These are phyloP conservation scores for Ramichloridium luteum DNA, from an alignment of 2,329 filamentous ascomycete genomes.

Conservation along the genomic window DNA sequence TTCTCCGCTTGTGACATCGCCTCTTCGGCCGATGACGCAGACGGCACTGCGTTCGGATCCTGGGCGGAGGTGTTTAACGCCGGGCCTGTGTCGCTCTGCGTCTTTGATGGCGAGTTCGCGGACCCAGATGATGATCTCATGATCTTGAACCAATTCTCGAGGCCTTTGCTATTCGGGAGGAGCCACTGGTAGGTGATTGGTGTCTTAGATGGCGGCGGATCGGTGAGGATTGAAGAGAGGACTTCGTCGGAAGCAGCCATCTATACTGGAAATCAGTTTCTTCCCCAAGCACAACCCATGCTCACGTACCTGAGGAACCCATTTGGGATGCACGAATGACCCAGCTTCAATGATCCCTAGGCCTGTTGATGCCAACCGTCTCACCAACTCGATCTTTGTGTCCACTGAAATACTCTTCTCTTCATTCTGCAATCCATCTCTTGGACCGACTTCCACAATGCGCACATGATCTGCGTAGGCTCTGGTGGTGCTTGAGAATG, in stretches of 20 bases:
- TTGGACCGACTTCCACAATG: conserved; percentile 68
- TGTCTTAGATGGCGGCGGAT: conserved; percentile 41
- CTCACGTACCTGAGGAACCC: conserved; percentile 58
- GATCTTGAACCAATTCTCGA: conserved; percentile 48
- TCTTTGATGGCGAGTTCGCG: conserved; percentile 27
- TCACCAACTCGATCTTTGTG: conserved; percentile 67
- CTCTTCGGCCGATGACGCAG: conserved; percentile 24
- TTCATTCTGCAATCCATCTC: conserved; percentile 82
- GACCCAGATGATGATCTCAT: conserved; percentile 33
- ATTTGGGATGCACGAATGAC: conserved; percentile 73
- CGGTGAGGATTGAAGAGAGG: conserved; percentile 53
- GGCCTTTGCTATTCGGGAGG: conserved; percentile 62
- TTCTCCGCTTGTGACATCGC: conserved; percentile 43
- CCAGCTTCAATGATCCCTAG: conserved; percentile 66
- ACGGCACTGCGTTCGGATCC: conserved; percentile 32
- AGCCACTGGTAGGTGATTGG: conserved; percentile 67
- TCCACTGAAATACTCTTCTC: conserved; percentile 55
- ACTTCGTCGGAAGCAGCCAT: conserved; percentile 72
- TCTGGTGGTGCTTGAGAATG: conserved; percentile 17
- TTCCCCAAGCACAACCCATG: no score
- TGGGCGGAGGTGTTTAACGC: conserved; percentile 31
- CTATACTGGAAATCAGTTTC: conserved; percentile 34
- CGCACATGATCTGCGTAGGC: conserved; percentile 33
- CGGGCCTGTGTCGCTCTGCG: conserved; percentile 27
- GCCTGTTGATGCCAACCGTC: conserved; percentile 55